Percentiles rank a stretch among this genome's conserved stretches.
Evolutionary conservation across 176 grass and related monocot genomes (phyloP).

Genomic region (Oryza punctata): DNA sequence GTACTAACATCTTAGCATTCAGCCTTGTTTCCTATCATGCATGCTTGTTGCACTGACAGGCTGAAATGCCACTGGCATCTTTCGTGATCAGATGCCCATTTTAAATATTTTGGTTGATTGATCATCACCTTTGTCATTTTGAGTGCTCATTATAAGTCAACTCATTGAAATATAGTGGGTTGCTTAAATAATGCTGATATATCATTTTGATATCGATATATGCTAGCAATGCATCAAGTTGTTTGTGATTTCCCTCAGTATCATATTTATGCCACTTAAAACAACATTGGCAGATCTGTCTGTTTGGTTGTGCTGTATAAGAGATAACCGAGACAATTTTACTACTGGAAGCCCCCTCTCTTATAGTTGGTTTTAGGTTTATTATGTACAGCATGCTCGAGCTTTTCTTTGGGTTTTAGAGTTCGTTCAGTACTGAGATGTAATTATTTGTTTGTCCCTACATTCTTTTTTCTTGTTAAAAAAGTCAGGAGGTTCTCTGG

Average conservation of each 20-base stretch:
- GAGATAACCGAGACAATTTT: not conserved
- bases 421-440: not conserved
- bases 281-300: not conserved
- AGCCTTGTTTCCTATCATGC: not conserved
- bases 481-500: not conserved
- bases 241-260: not conserved
- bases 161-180: not conserved
- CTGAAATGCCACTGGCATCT: not conserved
- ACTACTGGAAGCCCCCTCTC: not conserved
- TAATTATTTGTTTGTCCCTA: not conserved
- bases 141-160: not conserved
- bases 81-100: not conserved
- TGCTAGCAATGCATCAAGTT: not conserved
- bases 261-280: not conserved
- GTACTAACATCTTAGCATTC: conserved; percentile 19
- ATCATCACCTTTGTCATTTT: not conserved
- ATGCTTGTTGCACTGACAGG: not conserved
- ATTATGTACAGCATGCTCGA: not conserved
- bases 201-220: not conserved
- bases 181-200: not conserved
- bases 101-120: not conserved
- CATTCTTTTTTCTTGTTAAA: not conserved
- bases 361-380: not conserved
- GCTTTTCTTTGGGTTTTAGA: not conserved
- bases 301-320: not conserved